These are phyloP conservation scores for Hyaloscypha bicolor DNA, from an alignment of 495 filamentous ascomycete genomes.

Conservation along the genomic window DNA sequence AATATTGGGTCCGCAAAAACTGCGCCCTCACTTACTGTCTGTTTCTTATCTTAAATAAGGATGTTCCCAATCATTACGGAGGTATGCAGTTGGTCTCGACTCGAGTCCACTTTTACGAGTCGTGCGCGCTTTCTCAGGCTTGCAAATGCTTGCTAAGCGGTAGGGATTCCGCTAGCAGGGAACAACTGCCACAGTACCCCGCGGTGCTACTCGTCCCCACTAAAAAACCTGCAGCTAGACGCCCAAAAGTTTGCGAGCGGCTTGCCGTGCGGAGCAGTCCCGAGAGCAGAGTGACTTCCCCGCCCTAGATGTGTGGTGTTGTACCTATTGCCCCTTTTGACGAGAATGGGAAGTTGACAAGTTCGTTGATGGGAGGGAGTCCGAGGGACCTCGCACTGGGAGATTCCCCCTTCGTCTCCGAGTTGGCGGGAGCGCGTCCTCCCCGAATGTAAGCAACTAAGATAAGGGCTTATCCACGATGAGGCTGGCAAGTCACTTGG, in stretches of 20 bases:
- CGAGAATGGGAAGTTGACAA: neutral
- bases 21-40: neutral
- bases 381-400: neutral
- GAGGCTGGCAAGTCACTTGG: too few species aligned
- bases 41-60: neutral
- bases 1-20: too few species aligned
- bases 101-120: neutral
- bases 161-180: neutral
- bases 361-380: neutral
- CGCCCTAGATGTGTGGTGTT: neutral
- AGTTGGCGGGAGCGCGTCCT: neutral
- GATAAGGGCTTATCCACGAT: neutral
- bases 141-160: neutral
- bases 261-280: neutral
- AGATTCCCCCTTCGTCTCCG: neutral
- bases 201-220: neutral
- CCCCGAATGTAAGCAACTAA: neutral
- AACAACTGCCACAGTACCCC: neutral
- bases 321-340: neutral
- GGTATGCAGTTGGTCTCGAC: neutral
- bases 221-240: neutral
- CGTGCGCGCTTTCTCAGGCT: neutral
- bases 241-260: neutral
- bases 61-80: neutral
- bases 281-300: neutral